A percentile compares a stretch with the other conserved stretches of the same genome.
phyloP scores from a whole-genome alignment of 2,329 filamentous ascomycete genomes.

The Beauveria sp. region DNA sequence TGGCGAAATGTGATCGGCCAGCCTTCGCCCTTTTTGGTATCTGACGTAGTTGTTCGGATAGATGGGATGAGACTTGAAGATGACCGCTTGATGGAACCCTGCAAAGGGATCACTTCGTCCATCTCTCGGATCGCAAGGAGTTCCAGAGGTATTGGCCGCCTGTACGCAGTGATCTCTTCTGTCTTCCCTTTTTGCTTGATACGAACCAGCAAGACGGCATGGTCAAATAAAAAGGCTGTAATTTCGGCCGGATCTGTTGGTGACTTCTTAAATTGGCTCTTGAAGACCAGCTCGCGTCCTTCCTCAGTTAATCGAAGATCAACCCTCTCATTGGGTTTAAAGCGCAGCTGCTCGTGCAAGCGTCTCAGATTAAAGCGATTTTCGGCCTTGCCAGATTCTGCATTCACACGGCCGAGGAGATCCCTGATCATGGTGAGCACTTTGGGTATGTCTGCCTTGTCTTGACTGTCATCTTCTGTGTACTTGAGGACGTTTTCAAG shows the following conservation, averaged over 20 bases:
- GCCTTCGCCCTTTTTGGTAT: slow-evolving; percentile 61
- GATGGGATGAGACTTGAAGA: slow-evolving; percentile 73
- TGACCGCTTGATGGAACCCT: slow-evolving; percentile 74
- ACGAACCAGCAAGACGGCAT: slow-evolving; percentile 84
- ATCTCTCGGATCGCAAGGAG: slow-evolving; percentile 90
- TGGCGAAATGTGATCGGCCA: slow-evolving; percentile 96
- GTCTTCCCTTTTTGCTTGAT: slow-evolving; percentile 88
- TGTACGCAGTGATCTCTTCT: slow-evolving; percentile 91
- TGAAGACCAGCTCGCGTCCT: slow-evolving; percentile 86
- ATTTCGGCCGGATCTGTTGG: slow-evolving; percentile 84
- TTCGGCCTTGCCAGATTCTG: slow-evolving; percentile 92
- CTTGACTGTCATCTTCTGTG: slow-evolving; percentile 79
- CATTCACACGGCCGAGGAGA: slow-evolving; percentile 80
- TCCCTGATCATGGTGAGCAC: slow-evolving; percentile 82
- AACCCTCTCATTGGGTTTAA: slow-evolving; percentile 80
- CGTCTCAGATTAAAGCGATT: slow-evolving; percentile 94
- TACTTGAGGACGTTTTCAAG: slow-evolving; percentile 89
- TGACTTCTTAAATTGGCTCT: slow-evolving; percentile 87
- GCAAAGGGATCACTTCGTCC: slow-evolving; percentile 84
- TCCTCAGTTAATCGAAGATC: slow-evolving; percentile 93
- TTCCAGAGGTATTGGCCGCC: slow-evolving; percentile 87
- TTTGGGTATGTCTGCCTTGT: slow-evolving; percentile 86
- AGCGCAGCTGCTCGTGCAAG: slow-evolving; percentile 85
- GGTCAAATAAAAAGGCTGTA: slow-evolving; percentile 91
- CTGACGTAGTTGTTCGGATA: slow-evolving; percentile 37